A percentile compares a stretch with the other conserved stretches of the same genome.
phyloP scores from a whole-genome alignment of 148 eudicot genomes.

The Camellia japonica region DNA sequence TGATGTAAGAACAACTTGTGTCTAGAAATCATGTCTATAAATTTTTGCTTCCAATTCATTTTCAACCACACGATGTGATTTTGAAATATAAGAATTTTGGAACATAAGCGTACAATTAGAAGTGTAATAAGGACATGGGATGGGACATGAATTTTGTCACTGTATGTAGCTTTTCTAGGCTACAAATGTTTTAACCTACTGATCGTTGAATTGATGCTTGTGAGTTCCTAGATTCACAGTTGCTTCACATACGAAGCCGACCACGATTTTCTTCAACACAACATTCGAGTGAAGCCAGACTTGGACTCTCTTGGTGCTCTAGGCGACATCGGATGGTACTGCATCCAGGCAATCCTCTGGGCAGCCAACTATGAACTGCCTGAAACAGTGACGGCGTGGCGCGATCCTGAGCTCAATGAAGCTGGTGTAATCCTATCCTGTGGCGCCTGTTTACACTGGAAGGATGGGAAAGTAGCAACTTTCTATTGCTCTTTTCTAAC shows the following conservation, averaged over 20 bases:
- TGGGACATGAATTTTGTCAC: too few relatives aligned
- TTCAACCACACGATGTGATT: too few relatives aligned
- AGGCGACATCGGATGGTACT: constrained; percentile 24
- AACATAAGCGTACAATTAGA: too few relatives aligned
- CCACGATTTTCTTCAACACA: neutral
- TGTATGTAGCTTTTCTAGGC: too few relatives aligned
- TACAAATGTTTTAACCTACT: neutral
- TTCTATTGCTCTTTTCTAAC: constrained; percentile 28
- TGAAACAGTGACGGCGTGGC: constrained; percentile 14
- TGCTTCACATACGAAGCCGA: constrained; percentile 12
- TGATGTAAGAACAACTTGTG: too few relatives aligned
- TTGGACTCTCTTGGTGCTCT: constrained; percentile 20
- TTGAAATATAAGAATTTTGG: too few relatives aligned
- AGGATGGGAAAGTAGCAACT: constrained; percentile 19
- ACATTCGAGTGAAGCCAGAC: constrained; percentile 25
- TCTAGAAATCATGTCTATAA: too few relatives aligned
- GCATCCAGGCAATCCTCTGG: constrained; percentile 23
- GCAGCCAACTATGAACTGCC: constrained; percentile 17
- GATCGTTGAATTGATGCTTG: neutral
- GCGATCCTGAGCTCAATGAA: constrained; percentile 7
- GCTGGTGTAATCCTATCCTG: constrained; percentile 22
- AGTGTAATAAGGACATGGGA: too few relatives aligned
- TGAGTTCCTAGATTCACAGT: constrained; percentile 16
- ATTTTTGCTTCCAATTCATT: too few relatives aligned
- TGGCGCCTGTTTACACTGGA: constrained; percentile 14